phyloP scores from a whole-genome alignment of 192 early-diverging fungal species.

The Coemansia sp. region DNA sequence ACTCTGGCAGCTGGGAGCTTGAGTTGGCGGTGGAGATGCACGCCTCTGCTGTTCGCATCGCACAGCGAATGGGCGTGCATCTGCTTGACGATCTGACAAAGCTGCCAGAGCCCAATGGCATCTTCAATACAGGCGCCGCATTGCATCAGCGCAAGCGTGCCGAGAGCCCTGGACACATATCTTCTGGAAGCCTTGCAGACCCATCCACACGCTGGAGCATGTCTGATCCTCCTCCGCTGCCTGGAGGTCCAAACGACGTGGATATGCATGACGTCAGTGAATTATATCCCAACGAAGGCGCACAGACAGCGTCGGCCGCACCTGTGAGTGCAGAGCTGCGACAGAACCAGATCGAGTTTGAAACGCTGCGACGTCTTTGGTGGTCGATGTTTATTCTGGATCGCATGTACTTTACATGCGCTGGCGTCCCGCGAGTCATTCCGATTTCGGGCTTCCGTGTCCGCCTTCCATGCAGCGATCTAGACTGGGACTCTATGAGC shows the following conservation, averaged over 20 bases:
- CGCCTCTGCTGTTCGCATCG: constrained; percentile 38
- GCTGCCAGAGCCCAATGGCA: constrained; percentile 34
- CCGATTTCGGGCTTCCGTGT: constrained; percentile 35
- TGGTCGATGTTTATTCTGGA: constrained; percentile 53
- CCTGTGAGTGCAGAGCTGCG: constrained; percentile 27
- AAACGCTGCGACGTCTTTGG: constrained; percentile 51
- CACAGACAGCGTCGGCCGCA: neutral
- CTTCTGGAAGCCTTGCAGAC: neutral
- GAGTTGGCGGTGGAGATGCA: constrained; percentile 43
- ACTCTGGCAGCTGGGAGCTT: constrained; percentile 37
- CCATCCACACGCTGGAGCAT: constrained; percentile 9
- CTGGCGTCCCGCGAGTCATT: constrained; percentile 40
- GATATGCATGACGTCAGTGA: neutral
- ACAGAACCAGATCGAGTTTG: constrained; percentile 37
- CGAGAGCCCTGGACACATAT: constrained; percentile 9
- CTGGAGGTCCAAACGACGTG: constrained; percentile 20
- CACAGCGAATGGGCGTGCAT: constrained; percentile 45
- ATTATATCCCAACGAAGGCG: neutral
- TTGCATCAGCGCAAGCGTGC: constrained; percentile 36
- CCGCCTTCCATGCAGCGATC: constrained; percentile 46
- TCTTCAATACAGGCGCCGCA: constrained; percentile 30
- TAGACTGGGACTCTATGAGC: constrained; percentile 51
- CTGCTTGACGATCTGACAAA: constrained; percentile 37
- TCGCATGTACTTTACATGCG: constrained; percentile 24
- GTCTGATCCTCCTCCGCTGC: constrained; percentile 11